Conservation (phyloP, 2,329 filamentous ascomycete genomes). For the Metarhizium robertsii region DNA sequence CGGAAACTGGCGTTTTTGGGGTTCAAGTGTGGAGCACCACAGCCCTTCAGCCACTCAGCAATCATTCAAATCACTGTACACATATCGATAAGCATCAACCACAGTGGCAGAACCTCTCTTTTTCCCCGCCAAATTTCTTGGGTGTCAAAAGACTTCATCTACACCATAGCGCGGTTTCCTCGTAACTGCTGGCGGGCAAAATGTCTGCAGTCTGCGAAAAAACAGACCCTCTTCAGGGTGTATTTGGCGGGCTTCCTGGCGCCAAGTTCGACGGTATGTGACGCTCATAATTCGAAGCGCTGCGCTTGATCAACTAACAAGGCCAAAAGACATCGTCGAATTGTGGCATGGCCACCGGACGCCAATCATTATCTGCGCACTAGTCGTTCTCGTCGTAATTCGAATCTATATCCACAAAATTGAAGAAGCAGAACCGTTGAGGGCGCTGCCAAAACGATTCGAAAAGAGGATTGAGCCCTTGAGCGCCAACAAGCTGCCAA, state of each 20-base stretch:
- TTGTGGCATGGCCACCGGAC: slow-evolving; percentile 39
- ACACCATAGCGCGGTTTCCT: background rate
- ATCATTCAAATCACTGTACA: background rate
- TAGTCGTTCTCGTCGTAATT: slow-evolving; percentile 27
- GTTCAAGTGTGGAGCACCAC: background rate
- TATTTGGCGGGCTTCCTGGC: background rate
- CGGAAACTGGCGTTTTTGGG: no score
- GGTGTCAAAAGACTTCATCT: background rate
- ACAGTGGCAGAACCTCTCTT: background rate
- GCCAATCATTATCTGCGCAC: slow-evolving; percentile 29
- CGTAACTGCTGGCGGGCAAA: background rate
- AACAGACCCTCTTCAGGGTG: background rate
- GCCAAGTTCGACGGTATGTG: slow-evolving; percentile 5
- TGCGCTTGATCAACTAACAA: background rate
- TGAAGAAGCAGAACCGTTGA: slow-evolving; percentile 23
- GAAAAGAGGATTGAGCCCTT: slow-evolving; percentile 10
- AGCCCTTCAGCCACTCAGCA: background rate
- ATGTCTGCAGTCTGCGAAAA: slow-evolving; percentile 4
- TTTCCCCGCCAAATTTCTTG: background rate
- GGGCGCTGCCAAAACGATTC: slow-evolving; percentile 28
- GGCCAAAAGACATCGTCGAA: slow-evolving; percentile 25
- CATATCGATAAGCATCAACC: slow-evolving; percentile 5
- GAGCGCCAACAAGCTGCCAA: background rate
- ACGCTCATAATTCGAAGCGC: background rate
- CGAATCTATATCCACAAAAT: slow-evolving; percentile 33